Base-by-base conservation (phyloP, 441 rosid genomes). In the Gossypium davidsonii region DNA sequence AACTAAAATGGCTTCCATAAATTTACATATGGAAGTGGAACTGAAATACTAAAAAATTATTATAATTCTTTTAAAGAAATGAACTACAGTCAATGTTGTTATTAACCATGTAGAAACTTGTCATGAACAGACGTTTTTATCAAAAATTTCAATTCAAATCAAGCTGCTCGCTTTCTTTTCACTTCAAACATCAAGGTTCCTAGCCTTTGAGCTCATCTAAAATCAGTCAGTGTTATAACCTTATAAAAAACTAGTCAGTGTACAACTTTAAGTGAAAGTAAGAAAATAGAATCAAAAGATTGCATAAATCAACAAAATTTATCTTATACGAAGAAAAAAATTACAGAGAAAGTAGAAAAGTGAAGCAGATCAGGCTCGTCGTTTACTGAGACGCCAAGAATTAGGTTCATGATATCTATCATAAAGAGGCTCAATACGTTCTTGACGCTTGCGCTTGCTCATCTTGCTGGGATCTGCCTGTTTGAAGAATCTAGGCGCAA, bases 371-470 rank as follows among this genome's bases (percentile, higher is more conserved):
- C 85, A 89, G 48, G 91, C 93, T 39, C 93, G 84, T 49, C 93
- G 75, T 75, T 89, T 89, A 75, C 90, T 89, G 58, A 87, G 82
- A 71, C 90, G 85, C 91, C 89, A 89, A 25, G 91, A 89, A 79
- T 87, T 89, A 37, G 94, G 91, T 21, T 89, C 91, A 28, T 89
- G 89, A 70, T 88, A 87, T 17, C 93, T 79, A 62, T 89, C 89
- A 75, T 86, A 89, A 25, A 89, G 85, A 23, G 93, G 93, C 62
- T 89, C 90, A 4, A 87, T 82, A 1, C 90, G 86, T 75, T 89
- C 93, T 78, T 89, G 88, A 4, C 89, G 90, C 85, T 89, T 89
- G 44, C 90, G 88, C 80, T 89, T 89, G 80, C 93, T 87, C 90
- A 87, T 84, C 77, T 89, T 86, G 1, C 86, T 89, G 17, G 91